These are phyloP conservation scores for Triangularia setosa DNA, from an alignment of 2,329 filamentous ascomycete genomes.

Conservation along the genomic window DNA sequence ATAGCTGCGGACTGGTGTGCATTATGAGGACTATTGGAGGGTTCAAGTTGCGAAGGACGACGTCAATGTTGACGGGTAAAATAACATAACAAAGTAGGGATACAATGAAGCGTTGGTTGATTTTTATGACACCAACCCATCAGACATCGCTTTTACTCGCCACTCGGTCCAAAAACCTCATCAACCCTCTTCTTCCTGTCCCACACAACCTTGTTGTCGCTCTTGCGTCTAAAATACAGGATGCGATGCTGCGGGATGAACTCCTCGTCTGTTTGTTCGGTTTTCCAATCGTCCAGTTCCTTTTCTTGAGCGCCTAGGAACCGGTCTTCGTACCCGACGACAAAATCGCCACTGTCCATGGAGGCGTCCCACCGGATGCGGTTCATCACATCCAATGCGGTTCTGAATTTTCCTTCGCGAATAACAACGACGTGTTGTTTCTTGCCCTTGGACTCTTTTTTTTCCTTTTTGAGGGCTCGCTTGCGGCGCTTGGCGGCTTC, in stretches of 20 bases:
- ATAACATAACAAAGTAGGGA: too few relatives aligned
- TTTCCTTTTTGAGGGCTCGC: background rate
- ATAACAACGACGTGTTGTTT: conserved; percentile 23
- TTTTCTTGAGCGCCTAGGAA: conserved; percentile 54
- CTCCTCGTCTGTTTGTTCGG: conserved; percentile 60
- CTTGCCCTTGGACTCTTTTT: conserved; percentile 5
- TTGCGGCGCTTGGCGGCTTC: background rate
- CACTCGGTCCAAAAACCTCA: conserved; percentile 51
- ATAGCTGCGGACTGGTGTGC: too few relatives aligned
- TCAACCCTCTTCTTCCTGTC: conserved; percentile 52
- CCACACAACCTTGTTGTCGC: conserved; percentile 52
- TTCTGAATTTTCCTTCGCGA: conserved; percentile 45
- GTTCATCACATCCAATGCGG: conserved; percentile 55
- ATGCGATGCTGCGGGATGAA: conserved; percentile 64
- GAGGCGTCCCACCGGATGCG: conserved; percentile 59
- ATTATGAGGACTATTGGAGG: too few relatives aligned
- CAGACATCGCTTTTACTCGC: too few relatives aligned
- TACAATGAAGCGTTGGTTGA: too few relatives aligned
- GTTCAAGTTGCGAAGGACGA: too few relatives aligned
- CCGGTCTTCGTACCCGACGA: conserved; percentile 60
- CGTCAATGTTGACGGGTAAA: too few relatives aligned
- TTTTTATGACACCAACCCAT: too few relatives aligned
- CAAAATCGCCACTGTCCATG: conserved; percentile 49
- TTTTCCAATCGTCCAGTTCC: conserved; percentile 53
- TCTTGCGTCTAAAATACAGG: conserved; percentile 55